Base-by-base conservation (phyloP, 257 asterid genomes). In the Solanum appendiculatum region DNA sequence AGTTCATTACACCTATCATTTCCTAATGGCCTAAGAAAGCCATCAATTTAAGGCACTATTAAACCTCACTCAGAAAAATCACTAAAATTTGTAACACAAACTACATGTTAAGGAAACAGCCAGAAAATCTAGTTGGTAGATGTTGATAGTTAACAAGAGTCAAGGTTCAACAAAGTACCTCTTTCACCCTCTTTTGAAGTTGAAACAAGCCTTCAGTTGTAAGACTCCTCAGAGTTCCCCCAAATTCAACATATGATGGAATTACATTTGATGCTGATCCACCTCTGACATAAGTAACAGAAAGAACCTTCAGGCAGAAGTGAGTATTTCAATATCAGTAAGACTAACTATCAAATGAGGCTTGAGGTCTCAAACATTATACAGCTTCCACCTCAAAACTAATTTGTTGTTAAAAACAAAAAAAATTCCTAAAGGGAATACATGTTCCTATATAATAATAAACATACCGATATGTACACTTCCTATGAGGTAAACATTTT, bases 191-290 rank as follows among this genome's bases (percentile, higher is more conserved):
- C 84, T 86, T 84, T 91, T 92, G 93, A 78, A 96, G 99, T 88
- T 83, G 90, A 60, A 64, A 66, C 90, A 95, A 87, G 83, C 99
- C 99, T 92, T 92, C 93, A 29, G 98, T 95, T 7, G 98, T 93
- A 69, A 95, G 93, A 89, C 98, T 96, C 89, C 99, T 93, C 81
- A 96, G 89, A 72, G 98, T 94, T 25, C 99, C 99, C 87, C 98
- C 96, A 11, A 96, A 66, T 88, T 92, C 95, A 82, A 96, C 98
- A 73, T 89, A 84, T 9, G 91, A 63, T 1, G 99, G 96, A 81
- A 95, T 93, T 36, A 92, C 92, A 88, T 96, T 94, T 16, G 60
- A 86, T 34, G 98, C 94, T 0, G 89, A 84, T 89, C 99, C 98
- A 58, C 95, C 98, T 87, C 92, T 93, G 82, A 95, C 93, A 86